Conservation (phyloP, 116 monocot genomes). For the Phalaenopsis hybrid region DNA sequence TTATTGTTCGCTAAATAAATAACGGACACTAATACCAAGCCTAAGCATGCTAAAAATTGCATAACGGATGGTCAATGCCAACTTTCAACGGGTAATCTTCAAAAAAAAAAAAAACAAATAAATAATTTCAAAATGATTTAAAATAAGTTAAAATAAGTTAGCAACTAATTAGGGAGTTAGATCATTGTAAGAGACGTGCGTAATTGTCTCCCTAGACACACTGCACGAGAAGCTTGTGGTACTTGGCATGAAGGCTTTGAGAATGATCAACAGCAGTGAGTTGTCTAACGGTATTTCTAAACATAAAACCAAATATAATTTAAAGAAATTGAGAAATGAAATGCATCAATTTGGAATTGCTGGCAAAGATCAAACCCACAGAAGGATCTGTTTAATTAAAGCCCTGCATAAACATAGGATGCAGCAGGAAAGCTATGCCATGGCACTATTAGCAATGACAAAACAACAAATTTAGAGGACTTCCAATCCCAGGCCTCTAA, state of each 20-base stretch:
- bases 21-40: neutral
- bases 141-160: neutral
- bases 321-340: neutral
- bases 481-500: neutral
- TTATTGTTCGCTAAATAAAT: neutral
- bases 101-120: neutral
- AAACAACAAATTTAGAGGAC: neutral
- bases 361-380: neutral
- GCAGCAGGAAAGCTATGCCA: neutral
- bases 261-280: no score
- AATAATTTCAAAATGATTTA: neutral
- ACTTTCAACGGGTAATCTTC: neutral
- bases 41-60: neutral
- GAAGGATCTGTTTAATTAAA: neutral
- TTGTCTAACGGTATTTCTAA: no score
- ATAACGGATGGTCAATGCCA: neutral
- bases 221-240: neutral
- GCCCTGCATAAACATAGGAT: neutral
- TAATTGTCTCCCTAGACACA: no score
- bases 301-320: neutral
- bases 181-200: no score
- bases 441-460: neutral
- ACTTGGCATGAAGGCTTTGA: neutral
- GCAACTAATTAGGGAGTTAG: neutral
- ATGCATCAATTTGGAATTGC: neutral